Evolutionary conservation across 2,329 filamentous ascomycete genomes (phyloP), one percentile per base, ranked within the genome.

Genomic region (Botrytis deweyae): DNA sequence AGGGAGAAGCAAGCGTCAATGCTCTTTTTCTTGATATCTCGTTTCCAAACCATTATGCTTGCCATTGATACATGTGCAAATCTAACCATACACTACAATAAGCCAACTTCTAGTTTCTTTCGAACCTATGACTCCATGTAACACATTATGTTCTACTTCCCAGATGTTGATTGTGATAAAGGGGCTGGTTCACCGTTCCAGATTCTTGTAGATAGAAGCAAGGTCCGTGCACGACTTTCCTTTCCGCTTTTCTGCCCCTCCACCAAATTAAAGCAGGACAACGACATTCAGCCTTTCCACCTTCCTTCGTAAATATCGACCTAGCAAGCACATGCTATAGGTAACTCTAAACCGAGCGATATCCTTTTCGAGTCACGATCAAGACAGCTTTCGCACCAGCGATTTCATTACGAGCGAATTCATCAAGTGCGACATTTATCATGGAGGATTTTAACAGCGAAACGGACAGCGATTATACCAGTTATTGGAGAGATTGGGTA

Each of bases 401-500:
- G 36, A 63, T 40, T 63, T 62, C 25, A n/a, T 18, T 40, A n/a
- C 61, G 12, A 40, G 8, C 33, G 25, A 40, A 25, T 42, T n/a
- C 52, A 58, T 33, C 16, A 29, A 29, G 52, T 58, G 40, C 76
- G 73, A 72, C 74, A 74, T 52, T 67, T 72, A 79, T 71, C 80
- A 98, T 98, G 96, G 96, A 98, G 83, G 95, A 98, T 85, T 98
- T 96, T 84, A 95, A 94, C 78, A 98, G 94, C 82, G 96, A 99
- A 84, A 97, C 95, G 20, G 96, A 99, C 82, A 98, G 95, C 84
- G 96, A 99, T 85, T 99, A 98, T 83, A 98, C 96, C 67, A 98
- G 94, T 84, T 99, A 98, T 84, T 99, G 96, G 96, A 88, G 95
- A 83, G 96, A 99, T 85, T 99, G 96, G 96, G 96, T 98, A 87